A percentile compares a stretch with the other conserved stretches of the same genome.
These are phyloP conservation scores for Emiliania huxleyi DNA, from an alignment of 78 protist genomes.

Conservation along the genomic window DNA sequence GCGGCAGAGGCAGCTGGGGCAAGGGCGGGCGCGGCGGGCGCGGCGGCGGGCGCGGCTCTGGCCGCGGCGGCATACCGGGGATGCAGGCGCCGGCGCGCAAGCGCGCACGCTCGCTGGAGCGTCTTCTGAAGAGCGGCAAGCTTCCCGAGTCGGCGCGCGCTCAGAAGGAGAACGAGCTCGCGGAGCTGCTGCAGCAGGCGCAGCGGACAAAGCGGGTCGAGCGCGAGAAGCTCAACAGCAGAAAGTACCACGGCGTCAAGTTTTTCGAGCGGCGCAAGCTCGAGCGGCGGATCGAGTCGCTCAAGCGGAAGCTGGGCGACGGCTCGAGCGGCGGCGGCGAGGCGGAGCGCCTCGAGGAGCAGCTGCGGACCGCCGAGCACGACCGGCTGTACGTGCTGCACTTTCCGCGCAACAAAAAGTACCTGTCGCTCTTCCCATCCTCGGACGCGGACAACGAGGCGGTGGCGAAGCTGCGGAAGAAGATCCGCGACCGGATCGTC, in stretches of 20 bases:
- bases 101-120: not conserved
- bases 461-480: not conserved
- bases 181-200: not conserved
- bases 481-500: slow-evolving; percentile 6
- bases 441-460: not conserved
- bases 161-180: not conserved
- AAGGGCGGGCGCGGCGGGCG: too few species aligned
- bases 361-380: not conserved
- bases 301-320: not conserved
- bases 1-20: too few species aligned
- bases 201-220: not conserved
- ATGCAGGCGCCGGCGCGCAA: not conserved
- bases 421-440: not conserved
- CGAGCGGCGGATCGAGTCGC: not conserved
- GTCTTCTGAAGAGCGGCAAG: not conserved
- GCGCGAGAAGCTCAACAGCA: not conserved
- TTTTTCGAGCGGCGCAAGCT: not conserved
- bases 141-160: not conserved
- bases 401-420: not conserved
- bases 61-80: too few species aligned
- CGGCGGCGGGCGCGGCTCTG: too few species aligned
- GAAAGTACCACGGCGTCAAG: slow-evolving; percentile 1
- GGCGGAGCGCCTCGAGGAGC: not conserved
- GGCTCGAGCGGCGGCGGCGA: not conserved
- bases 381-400: not conserved